These are phyloP conservation scores for Vanrija humicola DNA, from an alignment of 1,284 basidiomycete species.

Conservation along the genomic window DNA sequence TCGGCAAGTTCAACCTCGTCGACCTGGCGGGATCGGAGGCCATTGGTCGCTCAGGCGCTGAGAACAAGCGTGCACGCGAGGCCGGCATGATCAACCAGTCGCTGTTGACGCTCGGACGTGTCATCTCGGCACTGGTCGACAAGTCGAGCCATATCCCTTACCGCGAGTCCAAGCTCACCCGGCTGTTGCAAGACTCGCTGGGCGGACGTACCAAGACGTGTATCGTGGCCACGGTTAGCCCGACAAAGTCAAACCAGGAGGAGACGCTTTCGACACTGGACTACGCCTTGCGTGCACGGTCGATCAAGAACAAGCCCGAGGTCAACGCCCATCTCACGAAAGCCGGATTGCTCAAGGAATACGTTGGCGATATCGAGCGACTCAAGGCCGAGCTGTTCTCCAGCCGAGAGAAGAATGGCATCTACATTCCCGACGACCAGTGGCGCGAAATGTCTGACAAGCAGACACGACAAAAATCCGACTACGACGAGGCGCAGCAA, in stretches of 20 bases:
- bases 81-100: slow-evolving; percentile 99
- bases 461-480: slow-evolving; percentile 68
- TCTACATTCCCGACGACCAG: slow-evolving; percentile 82
- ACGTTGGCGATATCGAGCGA: slow-evolving; percentile 90
- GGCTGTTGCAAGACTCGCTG: slow-evolving; percentile 95
- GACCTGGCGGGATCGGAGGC: slow-evolving; percentile 98
- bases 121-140: slow-evolving; percentile 96
- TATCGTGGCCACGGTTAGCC: slow-evolving; percentile 93
- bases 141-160: slow-evolving; percentile 90
- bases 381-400: slow-evolving; percentile 83
- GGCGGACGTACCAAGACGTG: slow-evolving; percentile 98
- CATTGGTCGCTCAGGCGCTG: slow-evolving; percentile 91
- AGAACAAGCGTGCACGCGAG: slow-evolving; percentile 90
- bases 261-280: slow-evolving; percentile 97
- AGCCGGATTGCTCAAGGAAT: slow-evolving; percentile 88
- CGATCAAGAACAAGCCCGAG: slow-evolving; percentile 93
- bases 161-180: slow-evolving; percentile 83
- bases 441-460: slow-evolving; percentile 79
- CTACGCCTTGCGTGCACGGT: slow-evolving; percentile 93
- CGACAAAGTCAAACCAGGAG: slow-evolving; percentile 87
- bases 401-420: slow-evolving; percentile 89
- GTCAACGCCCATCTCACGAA: slow-evolving; percentile 92
- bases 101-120: slow-evolving; percentile 88
- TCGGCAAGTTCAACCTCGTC: slow-evolving; percentile 95
- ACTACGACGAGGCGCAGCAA: slow-evolving; percentile 73